Evolutionary conservation across 2,329 filamentous ascomycete species (phyloP).

Genomic region (Colletotrichum kahawae): DNA sequence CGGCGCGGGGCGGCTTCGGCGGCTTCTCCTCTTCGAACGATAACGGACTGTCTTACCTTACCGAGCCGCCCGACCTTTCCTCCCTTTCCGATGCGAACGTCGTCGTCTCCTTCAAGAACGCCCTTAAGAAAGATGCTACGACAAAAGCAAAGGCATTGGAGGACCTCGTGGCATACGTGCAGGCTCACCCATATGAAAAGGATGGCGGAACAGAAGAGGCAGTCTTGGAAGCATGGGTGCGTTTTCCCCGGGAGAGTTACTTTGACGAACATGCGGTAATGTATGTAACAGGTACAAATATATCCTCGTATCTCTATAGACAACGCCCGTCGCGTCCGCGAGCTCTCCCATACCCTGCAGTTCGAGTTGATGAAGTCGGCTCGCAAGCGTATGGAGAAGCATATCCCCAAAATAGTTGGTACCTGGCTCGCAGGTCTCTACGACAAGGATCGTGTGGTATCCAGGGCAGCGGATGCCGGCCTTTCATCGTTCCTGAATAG

Average conservation of each 20-base stretch:
- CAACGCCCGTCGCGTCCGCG: slow-evolving; percentile 83
- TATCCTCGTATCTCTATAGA: slow-evolving; percentile 93
- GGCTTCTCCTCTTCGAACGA: slow-evolving; percentile 44
- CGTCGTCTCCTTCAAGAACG: slow-evolving; percentile 89
- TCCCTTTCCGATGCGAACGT: slow-evolving; percentile 79
- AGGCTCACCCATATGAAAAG: slow-evolving; percentile 55
- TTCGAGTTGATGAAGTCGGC: slow-evolving; percentile 63
- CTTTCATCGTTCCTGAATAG: slow-evolving; percentile 78
- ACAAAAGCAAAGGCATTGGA: slow-evolving; percentile 92
- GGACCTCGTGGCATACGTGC: slow-evolving; percentile 73
- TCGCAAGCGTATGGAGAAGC: slow-evolving; percentile 83
- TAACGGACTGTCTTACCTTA: slow-evolving; percentile 79
- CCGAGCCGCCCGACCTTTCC: slow-evolving; percentile 83
- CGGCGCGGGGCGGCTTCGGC: slow-evolving; percentile 36
- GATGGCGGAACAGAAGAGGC: slow-evolving; percentile 76
- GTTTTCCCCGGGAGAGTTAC: slow-evolving; percentile 35
- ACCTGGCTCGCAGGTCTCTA: slow-evolving; percentile 92
- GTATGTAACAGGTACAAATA: slow-evolving; percentile 69
- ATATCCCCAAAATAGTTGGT: slow-evolving; percentile 78
- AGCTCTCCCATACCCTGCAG: slow-evolving; percentile 81
- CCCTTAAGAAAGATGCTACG: slow-evolving; percentile 89
- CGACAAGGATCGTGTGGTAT: slow-evolving; percentile 80
- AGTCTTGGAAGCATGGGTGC: slow-evolving; percentile 87
- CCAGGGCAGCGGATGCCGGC: slow-evolving; percentile 78
- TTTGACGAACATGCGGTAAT: slow-evolving; percentile 40